These are phyloP conservation scores for Myxozyma geophila DNA, from an alignment of 805 yeast genomes.

Conservation along the genomic window DNA sequence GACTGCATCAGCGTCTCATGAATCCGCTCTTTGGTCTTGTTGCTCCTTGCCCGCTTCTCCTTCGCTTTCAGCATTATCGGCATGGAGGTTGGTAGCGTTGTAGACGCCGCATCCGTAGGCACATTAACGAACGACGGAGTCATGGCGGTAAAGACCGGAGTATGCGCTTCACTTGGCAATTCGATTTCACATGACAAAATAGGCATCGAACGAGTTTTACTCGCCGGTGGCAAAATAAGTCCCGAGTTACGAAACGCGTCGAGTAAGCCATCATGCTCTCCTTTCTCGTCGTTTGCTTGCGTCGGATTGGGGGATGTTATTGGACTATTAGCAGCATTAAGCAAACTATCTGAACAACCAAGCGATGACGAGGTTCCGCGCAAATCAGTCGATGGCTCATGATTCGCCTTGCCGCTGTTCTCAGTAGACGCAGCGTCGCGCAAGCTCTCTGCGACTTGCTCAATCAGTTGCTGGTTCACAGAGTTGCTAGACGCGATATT, in stretches of 20 bases:
- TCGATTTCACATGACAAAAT: constrained; percentile 4
- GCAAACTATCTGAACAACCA: neutral
- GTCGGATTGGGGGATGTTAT: constrained; percentile 3
- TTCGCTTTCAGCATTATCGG: neutral
- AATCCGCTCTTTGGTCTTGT: constrained; percentile 29
- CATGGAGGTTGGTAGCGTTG: neutral
- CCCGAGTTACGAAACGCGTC: constrained; percentile 13
- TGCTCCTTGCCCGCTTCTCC: neutral
- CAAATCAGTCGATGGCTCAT: neutral
- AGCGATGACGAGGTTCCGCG: neutral
- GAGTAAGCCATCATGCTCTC: neutral
- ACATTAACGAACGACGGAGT: neutral
- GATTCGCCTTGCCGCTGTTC: neutral
- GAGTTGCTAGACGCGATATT: neutral
- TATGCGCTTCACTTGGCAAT: constrained; percentile 10
- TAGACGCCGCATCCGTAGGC: neutral
- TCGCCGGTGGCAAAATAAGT: constrained; percentile 14
- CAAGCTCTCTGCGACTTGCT: neutral
- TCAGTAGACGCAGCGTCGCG: neutral
- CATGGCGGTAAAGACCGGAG: constrained; percentile 2
- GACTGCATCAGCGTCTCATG: constrained; percentile 30
- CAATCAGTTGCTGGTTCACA: neutral
- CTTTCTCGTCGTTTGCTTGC: neutral
- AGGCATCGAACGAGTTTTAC: constrained; percentile 4
- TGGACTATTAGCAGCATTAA: constrained; percentile 12